phyloP scores from a whole-genome alignment of 371 early-diverging fungal genomes.

The Aphelidium insulamus region DNA sequence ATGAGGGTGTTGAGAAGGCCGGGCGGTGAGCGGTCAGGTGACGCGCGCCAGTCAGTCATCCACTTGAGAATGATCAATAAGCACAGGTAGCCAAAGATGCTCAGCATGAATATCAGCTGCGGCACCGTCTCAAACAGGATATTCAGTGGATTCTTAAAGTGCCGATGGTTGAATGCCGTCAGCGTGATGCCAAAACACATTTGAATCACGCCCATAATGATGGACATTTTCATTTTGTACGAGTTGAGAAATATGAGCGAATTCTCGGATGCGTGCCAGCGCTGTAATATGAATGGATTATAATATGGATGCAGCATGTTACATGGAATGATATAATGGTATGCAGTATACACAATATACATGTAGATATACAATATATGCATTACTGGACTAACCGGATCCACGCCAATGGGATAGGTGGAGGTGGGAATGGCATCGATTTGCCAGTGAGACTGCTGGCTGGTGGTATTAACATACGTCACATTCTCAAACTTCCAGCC shows the following conservation, averaged over 20 bases:
- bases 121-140: constrained; percentile 81
- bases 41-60: constrained; percentile 68
- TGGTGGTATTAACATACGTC: constrained; percentile 17
- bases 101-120: constrained; percentile 77
- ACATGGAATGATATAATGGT: not conserved
- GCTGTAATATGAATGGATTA: constrained; percentile 12
- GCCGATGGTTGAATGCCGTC: constrained; percentile 69
- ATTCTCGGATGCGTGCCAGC: constrained; percentile 91
- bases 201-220: constrained; percentile 94
- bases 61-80: constrained; percentile 93
- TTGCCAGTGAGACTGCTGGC: too few relatives aligned
- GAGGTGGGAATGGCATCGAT: constrained; percentile 18
- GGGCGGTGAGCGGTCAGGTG: constrained; percentile 52
- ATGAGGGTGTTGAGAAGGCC: constrained; percentile 94
- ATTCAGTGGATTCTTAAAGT: constrained; percentile 58
- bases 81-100: constrained; percentile 89
- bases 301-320: not conserved
- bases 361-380: constrained; percentile 1
- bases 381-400: constrained; percentile 26
- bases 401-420: constrained; percentile 50
- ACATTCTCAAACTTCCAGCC: constrained; percentile 42
- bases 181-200: constrained; percentile 91
- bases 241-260: constrained; percentile 89
- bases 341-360: not conserved
- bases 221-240: constrained; percentile 99